Evolutionary conservation across 1,139 yeast genomes (phyloP), one percentile per base, ranked within the genome.

Genomic region (Magnusiomyces starmeri): DNA sequence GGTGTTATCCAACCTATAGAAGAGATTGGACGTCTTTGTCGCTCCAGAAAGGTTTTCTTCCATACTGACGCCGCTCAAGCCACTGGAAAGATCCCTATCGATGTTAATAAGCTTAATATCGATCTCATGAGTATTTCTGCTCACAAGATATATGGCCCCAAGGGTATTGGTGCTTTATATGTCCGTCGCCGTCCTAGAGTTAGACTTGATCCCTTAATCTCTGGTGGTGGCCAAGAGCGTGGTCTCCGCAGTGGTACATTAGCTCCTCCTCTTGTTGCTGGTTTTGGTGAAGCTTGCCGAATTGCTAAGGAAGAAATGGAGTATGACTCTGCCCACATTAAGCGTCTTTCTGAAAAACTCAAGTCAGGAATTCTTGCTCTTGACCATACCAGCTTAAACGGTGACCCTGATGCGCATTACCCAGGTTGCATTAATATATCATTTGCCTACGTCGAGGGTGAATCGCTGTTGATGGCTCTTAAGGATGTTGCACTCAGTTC

Each of bases 41-140:
- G 92, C 60, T 78, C 81, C 61, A 75, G 87, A 66, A 92, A 94
- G 74, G 83, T 92, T 41, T 92, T 89, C 65, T 92, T 94, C 83
- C 99, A 92, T 71, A 84, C 97, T n/a, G 99, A 92, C 68, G 95
- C 86, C 53, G 98, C 99, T 20, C 99, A 92, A 71, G 98, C 96
- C 3, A 87, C 81, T 65, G 99, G 99, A 58, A 94, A 94, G 70
- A 79, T 94, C 53, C 88, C 89, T 50, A 73, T 92, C 53, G 97
- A 92, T 65, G 99, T 92, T 56, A 89, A 94, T 72, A 87, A 83
- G 61, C 81, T 83, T 84, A 89, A 92, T 67, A 86, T 92, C 63
- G 99, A 92, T 70, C 73, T 90, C 60, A 75, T 94, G 82, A 88
- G 97, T 21, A 85, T 92, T 56, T 87, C 96, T 0, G 90, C 96